A percentile compares a stretch with the other conserved stretches of the same genome.
These are phyloP conservation scores for Patellifolia procumbens DNA, from an alignment of 179 eudicot species.

Conservation along the genomic window DNA sequence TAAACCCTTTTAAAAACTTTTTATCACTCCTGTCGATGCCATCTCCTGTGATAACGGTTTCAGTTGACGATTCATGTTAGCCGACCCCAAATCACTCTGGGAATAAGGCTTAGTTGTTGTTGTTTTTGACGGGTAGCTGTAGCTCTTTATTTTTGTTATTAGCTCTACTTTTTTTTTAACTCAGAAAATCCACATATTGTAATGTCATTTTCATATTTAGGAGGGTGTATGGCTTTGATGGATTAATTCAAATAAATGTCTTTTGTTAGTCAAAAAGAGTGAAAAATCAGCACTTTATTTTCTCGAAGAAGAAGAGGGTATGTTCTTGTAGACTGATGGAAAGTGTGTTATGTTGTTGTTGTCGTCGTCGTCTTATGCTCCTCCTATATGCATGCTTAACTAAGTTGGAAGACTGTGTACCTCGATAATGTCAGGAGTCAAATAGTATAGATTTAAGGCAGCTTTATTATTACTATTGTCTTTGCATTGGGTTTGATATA, in stretches of 20 bases:
- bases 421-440: constrained; percentile 26
- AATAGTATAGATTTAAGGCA: constrained; percentile 27
- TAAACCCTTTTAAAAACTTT: too few species aligned
- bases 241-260: not conserved
- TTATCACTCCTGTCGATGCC: too few species aligned
- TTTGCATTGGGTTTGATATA: constrained; percentile 25
- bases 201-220: not conserved
- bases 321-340: not conserved
- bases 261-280: not conserved
- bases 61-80: too few species aligned
- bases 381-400: not conserved
- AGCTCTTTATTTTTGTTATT: too few species aligned
- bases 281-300: too few species aligned
- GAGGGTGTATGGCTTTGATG: not conserved
- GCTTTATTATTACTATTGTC: constrained; percentile 13
- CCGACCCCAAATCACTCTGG: too few species aligned
- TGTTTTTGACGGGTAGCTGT: too few species aligned
- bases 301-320: too few species aligned
- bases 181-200: not conserved
- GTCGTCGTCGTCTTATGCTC: not conserved
- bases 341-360: not conserved
- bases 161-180: too few species aligned
- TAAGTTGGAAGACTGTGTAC: constrained; percentile 26
- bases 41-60: too few species aligned
- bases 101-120: too few species aligned